phyloP scores from a whole-genome alignment of 805 yeast genomes.

The Tetrapisispora fleetii region DNA sequence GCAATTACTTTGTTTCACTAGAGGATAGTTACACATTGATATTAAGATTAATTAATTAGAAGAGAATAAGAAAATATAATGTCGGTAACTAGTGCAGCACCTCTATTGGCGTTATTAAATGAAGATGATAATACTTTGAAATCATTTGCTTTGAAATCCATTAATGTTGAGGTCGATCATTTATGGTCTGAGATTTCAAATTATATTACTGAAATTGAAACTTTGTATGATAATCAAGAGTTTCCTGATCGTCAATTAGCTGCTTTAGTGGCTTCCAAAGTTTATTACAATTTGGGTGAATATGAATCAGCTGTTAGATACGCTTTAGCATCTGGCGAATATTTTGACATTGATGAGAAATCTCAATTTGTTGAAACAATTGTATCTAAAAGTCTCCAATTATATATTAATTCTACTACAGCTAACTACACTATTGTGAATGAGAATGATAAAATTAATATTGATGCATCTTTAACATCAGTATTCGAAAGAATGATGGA shows the following conservation, averaged over 20 bases:
- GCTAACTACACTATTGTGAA: conserved; percentile 23
- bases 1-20: not conserved
- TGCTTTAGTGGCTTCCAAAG: conserved; percentile 87
- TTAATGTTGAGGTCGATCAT: conserved; percentile 77
- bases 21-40: too few relatives aligned
- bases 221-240: conserved; percentile 71
- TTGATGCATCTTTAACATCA: conserved; percentile 52
- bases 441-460: conserved; percentile 23
- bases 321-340: conserved; percentile 75
- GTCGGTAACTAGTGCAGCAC: conserved; percentile 76
- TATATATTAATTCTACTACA: conserved; percentile 61
- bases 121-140: conserved; percentile 74
- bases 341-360: conserved; percentile 58
- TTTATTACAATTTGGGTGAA: conserved; percentile 85
- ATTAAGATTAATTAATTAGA: not conserved
- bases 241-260: conserved; percentile 76
- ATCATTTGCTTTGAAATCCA: conserved; percentile 72
- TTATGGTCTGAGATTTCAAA: conserved; percentile 97
- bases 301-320: conserved; percentile 82
- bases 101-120: conserved; percentile 77
- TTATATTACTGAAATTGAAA: conserved; percentile 78
- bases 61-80: conserved; percentile 9
- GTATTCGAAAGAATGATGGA: conserved; percentile 82
- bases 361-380: conserved; percentile 90
- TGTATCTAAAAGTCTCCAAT: conserved; percentile 84